Base-by-base conservation (phyloP, 1,139 yeast species). In the Lizanozyma gosingica region DNA sequence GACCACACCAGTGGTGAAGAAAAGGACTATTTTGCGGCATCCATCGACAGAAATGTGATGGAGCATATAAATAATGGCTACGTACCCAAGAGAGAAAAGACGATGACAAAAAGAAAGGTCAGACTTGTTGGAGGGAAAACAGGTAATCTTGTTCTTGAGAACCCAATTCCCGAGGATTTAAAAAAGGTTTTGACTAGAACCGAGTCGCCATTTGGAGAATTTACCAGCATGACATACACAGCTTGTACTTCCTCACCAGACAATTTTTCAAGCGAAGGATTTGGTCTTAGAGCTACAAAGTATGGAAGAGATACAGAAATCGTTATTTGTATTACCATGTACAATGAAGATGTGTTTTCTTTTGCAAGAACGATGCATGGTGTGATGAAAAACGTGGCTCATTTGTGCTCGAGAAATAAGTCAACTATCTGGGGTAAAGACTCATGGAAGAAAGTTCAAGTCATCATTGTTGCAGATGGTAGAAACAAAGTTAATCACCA, bases 401-500 rank as follows among this genome's bases (percentile, higher is more conserved):
- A 88, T 53, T 67, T 92, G 40, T 81, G 95, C 55, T 76, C 83
- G 14, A 77, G 97, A 57, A 73, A 76, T 42, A 83, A 80, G 55
- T 83, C 95, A 35, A 70, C 84, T 38, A 82, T 83, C 15, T 92
- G 98, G 98, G 97, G 97, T 4, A 80, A 80, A 49, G 94, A 88
- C 46, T 85, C 94, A 17, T 92, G 98, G 98, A 87, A 92, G 56
- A 90, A 88, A 59, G 80, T 90, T 29, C 96, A 90, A 43, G 96
- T 92, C 9, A 69, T 85, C 39, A 82, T 92, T 52, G 86, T 90
- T 29, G 80, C 95, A 37, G 98, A 92, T 64, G 98, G 98, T 51
- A 79, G 98, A 63, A 78, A 84, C 43, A 88, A 87, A 55, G 82
- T 90, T 37, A 74, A 80, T 51, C 84, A 83, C 22, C 81, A 94